Conservation (phyloP, 352 stramenopile genomes). For the Thraustotheca clavata region DNA sequence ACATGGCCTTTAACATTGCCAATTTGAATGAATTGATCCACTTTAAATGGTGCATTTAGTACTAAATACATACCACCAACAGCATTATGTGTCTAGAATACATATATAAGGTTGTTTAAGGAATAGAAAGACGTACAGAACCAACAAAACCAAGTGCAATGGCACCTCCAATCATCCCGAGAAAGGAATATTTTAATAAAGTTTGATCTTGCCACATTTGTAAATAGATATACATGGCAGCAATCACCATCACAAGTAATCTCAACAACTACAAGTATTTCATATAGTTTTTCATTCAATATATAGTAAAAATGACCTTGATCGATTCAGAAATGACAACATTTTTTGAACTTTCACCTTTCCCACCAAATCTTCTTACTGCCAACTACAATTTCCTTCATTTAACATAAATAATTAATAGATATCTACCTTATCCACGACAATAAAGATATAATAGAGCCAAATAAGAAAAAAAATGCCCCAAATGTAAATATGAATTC, state of each 20-base stretch:
- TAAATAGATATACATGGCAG: constrained; percentile 80
- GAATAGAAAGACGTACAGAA: constrained; percentile 29
- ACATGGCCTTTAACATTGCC: constrained; percentile 68
- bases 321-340: constrained; percentile 86
- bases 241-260: constrained; percentile 64
- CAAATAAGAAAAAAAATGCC: constrained; percentile 84
- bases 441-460: constrained; percentile 85
- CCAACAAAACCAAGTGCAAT: constrained; percentile 81
- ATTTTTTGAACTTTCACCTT: constrained; percentile 78
- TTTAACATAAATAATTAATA: not conserved
- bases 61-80: constrained; percentile 76
- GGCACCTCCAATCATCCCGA: constrained; percentile 71
- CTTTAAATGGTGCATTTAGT: constrained; percentile 86
- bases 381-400: constrained; percentile 49
- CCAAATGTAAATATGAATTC: constrained; percentile 78
- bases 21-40: constrained; percentile 81
- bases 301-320: constrained; percentile 34
- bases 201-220: constrained; percentile 58
- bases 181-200: constrained; percentile 75
- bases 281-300: not conserved
- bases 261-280: constrained; percentile 45
- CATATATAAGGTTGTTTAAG: not conserved
- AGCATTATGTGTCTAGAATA: constrained; percentile 62
- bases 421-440: constrained; percentile 67
- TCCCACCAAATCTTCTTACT: constrained; percentile 71